Base-by-base conservation (phyloP, 441 rosid species). In the Populus tomentosa region DNA sequence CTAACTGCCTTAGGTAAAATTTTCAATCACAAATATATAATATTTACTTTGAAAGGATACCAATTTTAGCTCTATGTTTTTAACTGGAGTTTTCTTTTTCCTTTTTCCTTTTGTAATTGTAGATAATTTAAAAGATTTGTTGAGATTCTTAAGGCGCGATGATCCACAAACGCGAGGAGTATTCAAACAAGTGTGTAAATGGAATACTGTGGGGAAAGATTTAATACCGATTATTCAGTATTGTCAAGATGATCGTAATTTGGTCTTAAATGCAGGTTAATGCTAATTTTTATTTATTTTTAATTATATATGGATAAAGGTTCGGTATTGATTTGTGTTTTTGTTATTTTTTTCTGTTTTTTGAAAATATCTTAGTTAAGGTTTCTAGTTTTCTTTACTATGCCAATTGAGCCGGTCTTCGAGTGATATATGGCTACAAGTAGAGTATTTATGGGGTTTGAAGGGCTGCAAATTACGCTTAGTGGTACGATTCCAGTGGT, bases 161-260 rank as follows among this genome's bases (percentile, higher is more conserved):
- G 97, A 97, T 88, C 95, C 98, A 5, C 86, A 94, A 72, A 87
- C 86, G 72, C 89, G 99, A 68, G 89, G 87, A 76, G 98, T 90
- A 10, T 97, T 97, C 82, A 94, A 90, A 87, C 98, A 93, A 84
- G 93, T 94, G 6, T 97, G 98, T 80, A 91, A 91, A 77, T 97
- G 98, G 98, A 91, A 90, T 78, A 90, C 81, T 16, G 92, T 90
- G 63, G 86, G 97, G 2, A 94, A 97, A 84, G 89, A 94, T 80
- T 85, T 97, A 92, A 92, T 94, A 72, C 99, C 98, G 0, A 91
- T 97, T 75, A 89, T 93, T 14, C 97, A 90, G 73, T 82, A 88
- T 78, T 88, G 85, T 69, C 98, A 89, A 82, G 90, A 81, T 62
- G 91, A 94, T 64, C 90, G 89, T 16, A 80, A 70, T 84, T 82